phyloP scores from a whole-genome alignment of 352 stramenopile species.

The Salisapilia sapeloensis region DNA sequence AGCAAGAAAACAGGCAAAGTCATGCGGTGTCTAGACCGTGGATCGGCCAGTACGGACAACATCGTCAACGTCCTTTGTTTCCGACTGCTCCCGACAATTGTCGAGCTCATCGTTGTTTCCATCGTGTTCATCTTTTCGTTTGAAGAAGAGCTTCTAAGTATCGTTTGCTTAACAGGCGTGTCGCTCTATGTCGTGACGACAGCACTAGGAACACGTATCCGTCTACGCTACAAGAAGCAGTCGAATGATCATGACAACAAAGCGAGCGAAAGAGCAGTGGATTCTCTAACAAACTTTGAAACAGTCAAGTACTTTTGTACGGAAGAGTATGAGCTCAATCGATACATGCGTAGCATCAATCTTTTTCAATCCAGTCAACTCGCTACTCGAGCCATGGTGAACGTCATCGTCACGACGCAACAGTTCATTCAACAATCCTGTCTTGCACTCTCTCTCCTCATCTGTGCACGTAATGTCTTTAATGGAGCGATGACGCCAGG shows the following conservation, averaged over 20 bases:
- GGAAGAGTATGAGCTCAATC: constrained; percentile 81
- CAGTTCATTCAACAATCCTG: constrained; percentile 84
- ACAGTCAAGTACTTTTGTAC: constrained; percentile 95
- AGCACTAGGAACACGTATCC: constrained; percentile 49
- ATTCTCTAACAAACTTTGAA: constrained; percentile 96
- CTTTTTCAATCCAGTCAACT: constrained; percentile 84
- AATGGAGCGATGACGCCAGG: constrained; percentile 64
- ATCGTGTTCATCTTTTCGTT: constrained; percentile 84
- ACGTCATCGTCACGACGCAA: constrained; percentile 88
- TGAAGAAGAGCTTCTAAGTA: constrained; percentile 77
- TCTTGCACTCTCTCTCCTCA: constrained; percentile 57
- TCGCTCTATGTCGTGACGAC: constrained; percentile 88
- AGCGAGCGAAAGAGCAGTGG: constrained; percentile 89
- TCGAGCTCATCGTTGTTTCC: constrained; percentile 89
- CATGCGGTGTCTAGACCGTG: constrained; percentile 80
- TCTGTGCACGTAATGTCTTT: constrained; percentile 32
- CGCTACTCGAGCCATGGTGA: constrained; percentile 82
- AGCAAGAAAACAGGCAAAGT: constrained; percentile 95
- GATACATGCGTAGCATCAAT: constrained; percentile 62
- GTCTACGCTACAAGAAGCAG: constrained; percentile 82
- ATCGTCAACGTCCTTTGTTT: constrained; percentile 96
- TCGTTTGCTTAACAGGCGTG: constrained; percentile 83
- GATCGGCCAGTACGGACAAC: constrained; percentile 73
- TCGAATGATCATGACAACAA: constrained; percentile 93
- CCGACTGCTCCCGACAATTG: constrained; percentile 87